phyloP scores from a whole-genome alignment of 106 monocot species.

The Vanilla planifolia region DNA sequence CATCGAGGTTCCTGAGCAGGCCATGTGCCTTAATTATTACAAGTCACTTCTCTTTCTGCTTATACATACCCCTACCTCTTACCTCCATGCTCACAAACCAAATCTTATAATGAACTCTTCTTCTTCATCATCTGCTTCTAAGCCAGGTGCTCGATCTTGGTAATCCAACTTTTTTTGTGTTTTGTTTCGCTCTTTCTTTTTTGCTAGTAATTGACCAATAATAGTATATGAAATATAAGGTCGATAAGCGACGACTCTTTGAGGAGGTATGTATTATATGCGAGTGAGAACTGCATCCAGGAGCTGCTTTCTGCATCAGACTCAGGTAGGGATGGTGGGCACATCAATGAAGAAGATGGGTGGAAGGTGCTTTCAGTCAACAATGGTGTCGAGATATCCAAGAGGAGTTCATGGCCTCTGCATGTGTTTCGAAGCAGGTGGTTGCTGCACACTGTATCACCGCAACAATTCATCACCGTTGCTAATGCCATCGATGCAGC shows the following conservation, averaged over 20 bases:
- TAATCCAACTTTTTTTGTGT: too few relatives aligned
- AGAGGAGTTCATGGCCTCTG: conserved; percentile 26
- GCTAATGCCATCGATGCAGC: conserved; percentile 93
- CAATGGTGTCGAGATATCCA: conserved; percentile 79
- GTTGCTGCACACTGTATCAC: conserved; percentile 57
- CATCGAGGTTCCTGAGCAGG: too few relatives aligned
- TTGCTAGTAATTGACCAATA: too few relatives aligned
- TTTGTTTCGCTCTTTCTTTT: too few relatives aligned
- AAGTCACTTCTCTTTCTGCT: too few relatives aligned
- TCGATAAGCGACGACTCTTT: conserved; percentile 86
- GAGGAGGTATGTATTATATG: conserved; percentile 64
- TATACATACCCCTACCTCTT: too few relatives aligned
- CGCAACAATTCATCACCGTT: conserved; percentile 72
- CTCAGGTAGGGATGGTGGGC: conserved; percentile 8
- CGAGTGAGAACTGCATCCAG: conserved; percentile 91
- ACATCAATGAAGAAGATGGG: conserved; percentile 18
- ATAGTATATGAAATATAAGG: too few relatives aligned
- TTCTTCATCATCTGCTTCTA: too few relatives aligned
- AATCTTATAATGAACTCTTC: too few relatives aligned
- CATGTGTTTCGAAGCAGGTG: conserved; percentile 75
- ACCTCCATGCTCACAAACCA: too few relatives aligned
- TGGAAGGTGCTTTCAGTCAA: conserved; percentile 71
- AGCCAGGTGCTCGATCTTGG: too few relatives aligned
- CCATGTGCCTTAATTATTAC: too few relatives aligned
- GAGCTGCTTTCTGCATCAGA: conserved; percentile 77